These are phyloP conservation scores for Cymbopogon flexuosus DNA, from an alignment of 202 grass and related monocot species.

Conservation along the genomic window DNA sequence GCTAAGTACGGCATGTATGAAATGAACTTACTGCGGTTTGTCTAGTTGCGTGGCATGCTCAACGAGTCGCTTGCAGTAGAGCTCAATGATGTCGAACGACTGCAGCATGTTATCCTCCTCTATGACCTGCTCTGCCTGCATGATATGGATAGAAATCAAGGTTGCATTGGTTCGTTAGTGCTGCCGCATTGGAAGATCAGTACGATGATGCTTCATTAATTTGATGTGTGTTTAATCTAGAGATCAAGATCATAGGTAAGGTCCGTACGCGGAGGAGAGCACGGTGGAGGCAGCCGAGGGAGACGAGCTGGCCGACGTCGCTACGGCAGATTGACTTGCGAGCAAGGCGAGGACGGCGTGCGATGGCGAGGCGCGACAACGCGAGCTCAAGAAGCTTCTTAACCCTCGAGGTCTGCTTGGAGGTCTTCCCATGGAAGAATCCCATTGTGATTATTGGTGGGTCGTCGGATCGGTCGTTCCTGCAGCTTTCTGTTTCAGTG, in stretches of 20 bases:
- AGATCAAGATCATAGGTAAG: background rate
- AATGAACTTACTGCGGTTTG: constrained; percentile 38
- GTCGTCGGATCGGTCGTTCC: background rate
- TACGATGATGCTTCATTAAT: background rate
- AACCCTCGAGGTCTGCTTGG: constrained; percentile 52
- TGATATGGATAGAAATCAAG: background rate
- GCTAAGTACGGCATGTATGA: background rate
- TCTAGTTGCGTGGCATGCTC: constrained; percentile 45
- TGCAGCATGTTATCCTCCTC: constrained; percentile 64
- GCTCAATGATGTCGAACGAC: constrained; percentile 53
- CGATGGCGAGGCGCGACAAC: constrained; percentile 31
- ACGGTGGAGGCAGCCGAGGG: constrained; percentile 50
- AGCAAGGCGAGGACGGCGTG: constrained; percentile 46
- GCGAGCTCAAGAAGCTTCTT: constrained; percentile 51
- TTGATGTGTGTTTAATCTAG: background rate
- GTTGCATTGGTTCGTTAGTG: background rate
- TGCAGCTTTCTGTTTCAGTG: background rate
- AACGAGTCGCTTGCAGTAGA: constrained; percentile 50
- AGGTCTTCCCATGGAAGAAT: constrained; percentile 41
- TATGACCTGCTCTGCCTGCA: constrained; percentile 72
- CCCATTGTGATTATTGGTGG: background rate
- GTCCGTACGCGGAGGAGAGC: constrained; percentile 38
- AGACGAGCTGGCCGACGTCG: constrained; percentile 67
- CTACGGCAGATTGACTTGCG: constrained; percentile 36
- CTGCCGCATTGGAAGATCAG: background rate